These are phyloP conservation scores for Microbotryum violaceum DNA, from an alignment of 1,284 basidiomycete genomes.

Conservation along the genomic window DNA sequence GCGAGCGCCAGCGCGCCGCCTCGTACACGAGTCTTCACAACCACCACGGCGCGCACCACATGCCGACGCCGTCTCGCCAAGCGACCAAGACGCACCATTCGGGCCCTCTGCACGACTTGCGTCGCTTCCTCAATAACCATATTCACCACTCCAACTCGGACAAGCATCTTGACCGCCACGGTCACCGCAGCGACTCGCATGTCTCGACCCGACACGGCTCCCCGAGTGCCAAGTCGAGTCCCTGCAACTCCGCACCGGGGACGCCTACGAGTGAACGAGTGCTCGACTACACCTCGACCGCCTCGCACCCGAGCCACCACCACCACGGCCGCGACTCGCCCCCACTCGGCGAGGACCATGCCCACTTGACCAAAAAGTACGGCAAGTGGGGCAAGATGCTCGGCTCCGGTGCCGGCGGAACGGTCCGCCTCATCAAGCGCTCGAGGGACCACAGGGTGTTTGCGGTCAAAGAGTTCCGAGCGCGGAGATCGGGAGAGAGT, in stretches of 20 bases:
- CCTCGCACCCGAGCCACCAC: slow-evolving; percentile 18
- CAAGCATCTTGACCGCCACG: slow-evolving; percentile 33
- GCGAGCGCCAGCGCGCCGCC: slow-evolving; percentile 25
- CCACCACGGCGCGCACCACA: slow-evolving; percentile 3
- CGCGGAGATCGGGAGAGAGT: slow-evolving; percentile 74
- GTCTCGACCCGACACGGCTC: slow-evolving; percentile 16
- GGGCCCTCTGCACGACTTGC: slow-evolving; percentile 76
- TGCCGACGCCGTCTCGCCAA: slow-evolving; percentile 29
- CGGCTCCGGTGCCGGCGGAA: slow-evolving; percentile 93
- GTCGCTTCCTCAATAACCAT: slow-evolving; percentile 84
- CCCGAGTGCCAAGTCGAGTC: slow-evolving; percentile 15
- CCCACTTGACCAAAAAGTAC: slow-evolving; percentile 93
- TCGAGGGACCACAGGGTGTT: slow-evolving; percentile 58
- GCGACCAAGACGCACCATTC: slow-evolving; percentile 44
- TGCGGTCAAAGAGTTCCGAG: slow-evolving; percentile 96
- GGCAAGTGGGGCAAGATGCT: slow-evolving; percentile 97
- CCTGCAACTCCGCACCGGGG: slow-evolving; percentile 25
- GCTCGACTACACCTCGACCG: slow-evolving; percentile 33
- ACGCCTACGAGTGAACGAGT: slow-evolving; percentile 27
- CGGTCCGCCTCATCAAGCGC: slow-evolving; percentile 90
- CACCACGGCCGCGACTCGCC: slow-evolving; percentile 39
- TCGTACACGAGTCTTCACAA: slow-evolving; percentile 18
- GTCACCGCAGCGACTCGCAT: slow-evolving; percentile 6
- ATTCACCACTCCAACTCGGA: slow-evolving; percentile 53
- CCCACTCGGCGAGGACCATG: slow-evolving; percentile 52